Evolutionary conservation across 2,329 filamentous ascomycete genomes (phyloP).

Genomic region (Diaporthe citriasiana): DNA sequence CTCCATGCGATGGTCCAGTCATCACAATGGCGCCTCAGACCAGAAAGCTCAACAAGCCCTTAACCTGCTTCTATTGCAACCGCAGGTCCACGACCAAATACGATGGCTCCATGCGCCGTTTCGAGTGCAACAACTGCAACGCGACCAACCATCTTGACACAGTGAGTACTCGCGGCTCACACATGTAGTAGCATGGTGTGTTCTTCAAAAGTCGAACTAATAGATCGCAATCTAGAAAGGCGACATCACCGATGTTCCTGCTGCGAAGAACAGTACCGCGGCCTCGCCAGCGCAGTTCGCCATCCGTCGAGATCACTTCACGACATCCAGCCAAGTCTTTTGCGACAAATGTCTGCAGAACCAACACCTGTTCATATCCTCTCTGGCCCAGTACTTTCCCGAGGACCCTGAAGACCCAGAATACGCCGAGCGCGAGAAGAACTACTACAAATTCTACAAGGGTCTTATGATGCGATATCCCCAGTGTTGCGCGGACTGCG

Average conservation of each 20-base stretch:
- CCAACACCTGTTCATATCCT: slow-evolving; percentile 83
- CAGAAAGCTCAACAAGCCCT: slow-evolving; percentile 51
- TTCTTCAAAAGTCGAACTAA: neutral
- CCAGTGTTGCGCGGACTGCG: slow-evolving; percentile 87
- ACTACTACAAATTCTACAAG: slow-evolving; percentile 78
- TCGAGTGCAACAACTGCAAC: slow-evolving; percentile 83
- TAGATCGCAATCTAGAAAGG: slow-evolving; percentile 71
- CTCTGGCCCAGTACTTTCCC: slow-evolving; percentile 84
- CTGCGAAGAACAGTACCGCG: slow-evolving; percentile 66
- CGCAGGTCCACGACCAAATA: slow-evolving; percentile 72
- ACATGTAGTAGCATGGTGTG: neutral
- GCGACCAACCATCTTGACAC: slow-evolving; percentile 91
- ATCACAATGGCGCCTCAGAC: slow-evolving; percentile 58
- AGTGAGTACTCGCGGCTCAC: slow-evolving; percentile 62
- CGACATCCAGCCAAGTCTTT: slow-evolving; percentile 61
- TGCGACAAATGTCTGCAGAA: slow-evolving; percentile 90
- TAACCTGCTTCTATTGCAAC: slow-evolving; percentile 89
- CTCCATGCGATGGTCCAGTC: slow-evolving; percentile 33
- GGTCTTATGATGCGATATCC: slow-evolving; percentile 88
- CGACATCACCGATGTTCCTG: slow-evolving; percentile 89
- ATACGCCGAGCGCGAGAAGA: slow-evolving; percentile 76
- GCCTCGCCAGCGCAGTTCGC: slow-evolving; percentile 63
- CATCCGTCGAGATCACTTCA: slow-evolving; percentile 56
- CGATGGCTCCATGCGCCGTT: slow-evolving; percentile 72
- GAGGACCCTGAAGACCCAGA: slow-evolving; percentile 75